A percentile compares a stretch with the other conserved stretches of the same genome.
These are phyloP conservation scores for Aureobasidium sp. DNA, from an alignment of 2,329 filamentous ascomycete species.

Conservation along the genomic window DNA sequence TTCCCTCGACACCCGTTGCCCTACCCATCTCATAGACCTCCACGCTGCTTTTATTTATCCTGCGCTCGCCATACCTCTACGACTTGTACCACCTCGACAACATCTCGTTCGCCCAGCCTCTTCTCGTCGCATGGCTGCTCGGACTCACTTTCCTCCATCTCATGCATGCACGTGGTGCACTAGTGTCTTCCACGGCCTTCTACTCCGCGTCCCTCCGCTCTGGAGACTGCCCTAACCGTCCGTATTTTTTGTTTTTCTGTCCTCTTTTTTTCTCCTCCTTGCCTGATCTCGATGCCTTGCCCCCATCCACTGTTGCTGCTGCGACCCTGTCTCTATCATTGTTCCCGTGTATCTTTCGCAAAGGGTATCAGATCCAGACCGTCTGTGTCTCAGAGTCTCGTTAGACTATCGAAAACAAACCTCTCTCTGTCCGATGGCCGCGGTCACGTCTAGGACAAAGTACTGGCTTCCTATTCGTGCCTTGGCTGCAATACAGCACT, in stretches of 20 bases:
- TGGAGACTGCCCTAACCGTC: not conserved
- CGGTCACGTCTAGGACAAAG: not conserved
- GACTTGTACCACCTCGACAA: not conserved
- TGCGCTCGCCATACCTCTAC: not conserved
- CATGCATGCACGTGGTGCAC: not conserved
- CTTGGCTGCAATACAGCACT: not conserved
- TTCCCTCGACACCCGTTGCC: not conserved
- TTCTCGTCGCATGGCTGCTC: not conserved
- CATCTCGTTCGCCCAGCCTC: not conserved
- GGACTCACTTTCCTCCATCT: not conserved
- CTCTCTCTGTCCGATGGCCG: not conserved
- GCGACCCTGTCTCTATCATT: not conserved
- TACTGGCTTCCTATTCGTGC: not conserved
- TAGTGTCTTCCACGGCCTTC: constrained; percentile 6
- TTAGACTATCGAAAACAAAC: not conserved
- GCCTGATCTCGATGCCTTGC: not conserved
- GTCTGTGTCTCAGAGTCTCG: not conserved
- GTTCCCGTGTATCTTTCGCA: not conserved
- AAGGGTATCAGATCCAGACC: not conserved
- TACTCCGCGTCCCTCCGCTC: not conserved
- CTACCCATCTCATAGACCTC: not conserved
- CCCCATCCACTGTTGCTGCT: not conserved
- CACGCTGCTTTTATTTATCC: not conserved
- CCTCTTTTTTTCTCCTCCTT: not conserved
- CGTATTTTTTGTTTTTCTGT: constrained; percentile 1